Evolutionary conservation across 2,329 filamentous ascomycete genomes (phyloP), one percentile per base, ranked within the genome.

Genomic region (Nothopassalora personata): DNA sequence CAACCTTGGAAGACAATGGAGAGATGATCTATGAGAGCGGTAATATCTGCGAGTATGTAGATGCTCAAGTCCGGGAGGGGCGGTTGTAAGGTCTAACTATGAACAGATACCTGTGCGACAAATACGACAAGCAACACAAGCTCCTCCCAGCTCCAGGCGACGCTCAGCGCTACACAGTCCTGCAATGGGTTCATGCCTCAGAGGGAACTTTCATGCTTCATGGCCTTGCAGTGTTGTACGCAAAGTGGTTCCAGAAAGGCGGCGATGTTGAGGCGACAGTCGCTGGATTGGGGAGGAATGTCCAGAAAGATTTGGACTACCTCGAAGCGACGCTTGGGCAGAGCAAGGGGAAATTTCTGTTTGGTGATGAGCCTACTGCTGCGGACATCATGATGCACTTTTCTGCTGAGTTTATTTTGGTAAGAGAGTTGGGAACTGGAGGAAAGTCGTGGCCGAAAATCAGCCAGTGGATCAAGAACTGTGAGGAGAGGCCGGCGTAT

Each of bases 341-440:
- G 58, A 73, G 70, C n/a, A 59, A 58, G 2, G 73, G 72, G 2
- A 69, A 68, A 53, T 80, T 77, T 53, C 49, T 81, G 23, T 70
- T 75, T 9, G 78, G 78, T 0, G 72, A 77, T 11, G 57, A 70
- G 4, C 65, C 78, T 5, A 77, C 74, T 1, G 74, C 72, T 6
- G 78, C 77, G 36, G 78, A 80, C 68, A 72, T 74, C 46, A 77
- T 78, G 74, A 77, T 79, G 74, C 69, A 73, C 5, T 79, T 80
- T 51, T 73, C 69, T 4, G 67, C 72, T 5, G 64, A 72, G 0
- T 78, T 78, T 59, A 76, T 79, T 31, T 60, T 79, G 5, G 65
- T 58, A 19, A 71, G 71, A 47, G 65, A 72, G 54, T 58, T 78
- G 57, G 76, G 75, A 0, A 74, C 71, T 5, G 56, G 69, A 43